Conservation (phyloP, 768 basidiomycete genomes). For the Coprinopsis strossmayeri region DNA sequence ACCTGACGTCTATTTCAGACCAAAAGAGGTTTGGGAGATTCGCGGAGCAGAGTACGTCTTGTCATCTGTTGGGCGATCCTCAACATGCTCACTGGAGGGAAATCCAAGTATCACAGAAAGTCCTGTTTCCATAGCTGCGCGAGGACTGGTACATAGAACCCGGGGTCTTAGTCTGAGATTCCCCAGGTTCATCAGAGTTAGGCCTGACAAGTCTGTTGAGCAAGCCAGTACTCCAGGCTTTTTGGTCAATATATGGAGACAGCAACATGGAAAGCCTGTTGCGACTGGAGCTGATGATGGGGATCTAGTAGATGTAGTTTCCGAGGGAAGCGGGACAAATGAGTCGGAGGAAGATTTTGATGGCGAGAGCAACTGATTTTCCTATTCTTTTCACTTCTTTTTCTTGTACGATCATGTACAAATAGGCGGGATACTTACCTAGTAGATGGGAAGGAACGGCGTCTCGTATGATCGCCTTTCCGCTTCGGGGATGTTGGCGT, state of each 20-base stretch:
- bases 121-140: conserved; percentile 78
- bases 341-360: conserved; percentile 9
- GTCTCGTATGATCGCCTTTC: background rate
- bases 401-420: too few relatives aligned
- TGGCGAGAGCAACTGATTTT: background rate
- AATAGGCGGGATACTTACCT: too few relatives aligned
- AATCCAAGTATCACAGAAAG: conserved; percentile 66
- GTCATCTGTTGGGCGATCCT: background rate
- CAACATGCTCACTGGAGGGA: background rate
- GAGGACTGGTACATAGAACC: conserved; percentile 41
- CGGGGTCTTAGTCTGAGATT: conserved; percentile 83
- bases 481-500: background rate
- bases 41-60: conserved; percentile 55
- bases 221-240: conserved; percentile 68
- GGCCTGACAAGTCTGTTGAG: conserved; percentile 70
- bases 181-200: conserved; percentile 71
- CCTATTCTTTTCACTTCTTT: conserved; percentile 1
- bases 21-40: conserved; percentile 86
- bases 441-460: too few relatives aligned
- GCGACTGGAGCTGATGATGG: conserved; percentile 44
- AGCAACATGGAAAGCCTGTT: conserved; percentile 43
- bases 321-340: conserved; percentile 10
- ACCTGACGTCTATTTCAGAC: conserved; percentile 66
- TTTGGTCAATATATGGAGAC: conserved; percentile 61
- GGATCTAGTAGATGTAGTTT: conserved; percentile 52